Percentiles rank a stretch among this genome's conserved stretches.
These are phyloP conservation scores for Nepenthes mirabilis DNA, from an alignment of 148 eudicot genomes.

Conservation along the genomic window DNA sequence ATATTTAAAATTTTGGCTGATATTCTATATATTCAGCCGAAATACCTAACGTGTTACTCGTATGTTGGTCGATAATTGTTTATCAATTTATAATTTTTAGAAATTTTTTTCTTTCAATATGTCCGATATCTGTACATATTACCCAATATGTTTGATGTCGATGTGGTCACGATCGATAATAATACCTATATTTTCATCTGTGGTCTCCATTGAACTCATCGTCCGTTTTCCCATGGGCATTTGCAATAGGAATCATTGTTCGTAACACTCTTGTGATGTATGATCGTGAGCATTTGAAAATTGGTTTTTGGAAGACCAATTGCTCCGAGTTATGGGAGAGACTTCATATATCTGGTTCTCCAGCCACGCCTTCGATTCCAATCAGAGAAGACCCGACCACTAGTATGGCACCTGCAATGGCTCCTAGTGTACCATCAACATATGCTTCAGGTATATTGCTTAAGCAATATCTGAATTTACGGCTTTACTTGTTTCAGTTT, in stretches of 20 bases:
- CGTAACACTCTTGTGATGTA: constrained; percentile 90
- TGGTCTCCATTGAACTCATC: background rate
- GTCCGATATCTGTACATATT: no score
- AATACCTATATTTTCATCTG: no score
- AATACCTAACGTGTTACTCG: no score
- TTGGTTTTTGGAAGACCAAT: constrained; percentile 98
- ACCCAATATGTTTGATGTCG: no score
- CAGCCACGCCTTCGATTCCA: constrained; percentile 27
- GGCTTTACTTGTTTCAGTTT: background rate
- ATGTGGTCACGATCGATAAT: no score
- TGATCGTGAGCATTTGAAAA: constrained; percentile 71
- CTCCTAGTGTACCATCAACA: constrained; percentile 26
- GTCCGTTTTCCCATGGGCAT: background rate
- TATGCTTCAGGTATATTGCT: constrained; percentile 34
- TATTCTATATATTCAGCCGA: no score
- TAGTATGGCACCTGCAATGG: constrained; percentile 32
- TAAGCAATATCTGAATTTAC: background rate
- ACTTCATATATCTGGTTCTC: constrained; percentile 32
- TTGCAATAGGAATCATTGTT: constrained; percentile 55
- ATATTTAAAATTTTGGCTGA: no score
- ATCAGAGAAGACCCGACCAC: constrained; percentile 19
- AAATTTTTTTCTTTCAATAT: no score
- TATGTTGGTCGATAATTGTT: no score
- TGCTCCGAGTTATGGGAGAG: constrained; percentile 84
- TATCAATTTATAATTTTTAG: no score